phyloP scores from a whole-genome alignment of 2,329 filamentous ascomycete genomes.

The Talaromyces sp. region DNA sequence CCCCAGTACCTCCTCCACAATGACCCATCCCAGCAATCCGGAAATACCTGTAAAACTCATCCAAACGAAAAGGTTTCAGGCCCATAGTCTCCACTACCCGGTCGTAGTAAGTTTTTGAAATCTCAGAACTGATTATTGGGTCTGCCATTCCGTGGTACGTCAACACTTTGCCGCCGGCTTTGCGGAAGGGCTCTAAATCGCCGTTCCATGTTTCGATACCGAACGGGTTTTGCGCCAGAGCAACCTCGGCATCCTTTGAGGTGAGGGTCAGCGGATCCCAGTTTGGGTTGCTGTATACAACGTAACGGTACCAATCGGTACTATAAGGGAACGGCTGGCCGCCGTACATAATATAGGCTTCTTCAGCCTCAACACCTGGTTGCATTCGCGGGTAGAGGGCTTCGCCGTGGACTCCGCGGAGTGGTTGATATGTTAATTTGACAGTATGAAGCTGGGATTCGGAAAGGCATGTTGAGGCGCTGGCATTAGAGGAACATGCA shows the following conservation, averaged over 20 bases:
- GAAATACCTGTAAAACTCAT: constrained; percentile 46
- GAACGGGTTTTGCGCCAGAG: constrained; percentile 1
- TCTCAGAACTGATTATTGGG: constrained; percentile 48
- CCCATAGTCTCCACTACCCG: constrained; percentile 38
- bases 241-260: neutral
- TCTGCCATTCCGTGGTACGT: constrained; percentile 40
- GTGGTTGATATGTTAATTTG: neutral
- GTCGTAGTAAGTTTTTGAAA: constrained; percentile 49
- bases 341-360: constrained; percentile 27
- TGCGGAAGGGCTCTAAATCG: constrained; percentile 32
- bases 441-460: neutral
- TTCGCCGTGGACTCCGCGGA: constrained; percentile 13
- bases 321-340: constrained; percentile 38
- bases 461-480: neutral
- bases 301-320: constrained; percentile 1
- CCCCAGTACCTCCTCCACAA: constrained; percentile 40
- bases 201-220: constrained; percentile 36
- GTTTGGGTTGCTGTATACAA: neutral
- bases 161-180: constrained; percentile 37
- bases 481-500: neutral
- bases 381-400: constrained; percentile 31
- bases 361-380: constrained; percentile 24
- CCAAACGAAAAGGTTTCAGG: constrained; percentile 23
- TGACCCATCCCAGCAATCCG: constrained; percentile 52
- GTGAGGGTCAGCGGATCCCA: constrained; percentile 2